These are phyloP conservation scores for Trichoderma guizhouense DNA, from an alignment of 2,329 filamentous ascomycete species.

Conservation along the genomic window DNA sequence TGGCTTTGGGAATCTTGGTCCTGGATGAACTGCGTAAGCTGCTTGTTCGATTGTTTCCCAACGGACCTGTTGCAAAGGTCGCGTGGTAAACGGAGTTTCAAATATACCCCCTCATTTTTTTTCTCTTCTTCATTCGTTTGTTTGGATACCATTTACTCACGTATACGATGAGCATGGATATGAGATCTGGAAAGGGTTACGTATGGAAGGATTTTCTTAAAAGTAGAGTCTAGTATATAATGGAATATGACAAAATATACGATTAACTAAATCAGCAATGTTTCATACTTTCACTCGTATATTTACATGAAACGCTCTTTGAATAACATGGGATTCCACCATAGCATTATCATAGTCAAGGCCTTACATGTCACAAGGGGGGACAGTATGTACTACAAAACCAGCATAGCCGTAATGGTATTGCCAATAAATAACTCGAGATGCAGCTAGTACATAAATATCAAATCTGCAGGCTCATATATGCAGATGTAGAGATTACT, in stretches of 20 bases:
- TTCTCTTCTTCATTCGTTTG: not conserved
- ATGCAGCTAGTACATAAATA: not conserved
- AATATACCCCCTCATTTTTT: not conserved
- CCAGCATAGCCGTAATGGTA: not conserved
- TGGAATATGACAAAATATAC: not conserved
- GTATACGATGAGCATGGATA: not conserved
- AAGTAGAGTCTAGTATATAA: not conserved
- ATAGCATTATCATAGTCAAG: not conserved
- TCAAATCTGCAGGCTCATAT: not conserved
- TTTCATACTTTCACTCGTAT: too few species aligned
- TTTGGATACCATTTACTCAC: not conserved
- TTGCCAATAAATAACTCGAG: not conserved
- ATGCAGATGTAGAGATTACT: not conserved
- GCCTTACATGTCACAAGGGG: not conserved
- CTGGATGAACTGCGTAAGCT: constrained; percentile 54
- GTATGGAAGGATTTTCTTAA: not conserved
- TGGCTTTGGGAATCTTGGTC: constrained; percentile 47
- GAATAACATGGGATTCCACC: not conserved
- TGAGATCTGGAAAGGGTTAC: not conserved
- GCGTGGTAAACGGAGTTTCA: constrained; percentile 41
- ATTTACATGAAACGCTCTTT: too few species aligned
- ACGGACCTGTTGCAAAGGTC: constrained; percentile 42
- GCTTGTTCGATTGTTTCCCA: constrained; percentile 44
- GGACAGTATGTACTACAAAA: not conserved
- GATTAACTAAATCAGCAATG: not conserved